Base-by-base conservation (phyloP, 495 filamentous ascomycete genomes). In the Penicillium mononematosum region DNA sequence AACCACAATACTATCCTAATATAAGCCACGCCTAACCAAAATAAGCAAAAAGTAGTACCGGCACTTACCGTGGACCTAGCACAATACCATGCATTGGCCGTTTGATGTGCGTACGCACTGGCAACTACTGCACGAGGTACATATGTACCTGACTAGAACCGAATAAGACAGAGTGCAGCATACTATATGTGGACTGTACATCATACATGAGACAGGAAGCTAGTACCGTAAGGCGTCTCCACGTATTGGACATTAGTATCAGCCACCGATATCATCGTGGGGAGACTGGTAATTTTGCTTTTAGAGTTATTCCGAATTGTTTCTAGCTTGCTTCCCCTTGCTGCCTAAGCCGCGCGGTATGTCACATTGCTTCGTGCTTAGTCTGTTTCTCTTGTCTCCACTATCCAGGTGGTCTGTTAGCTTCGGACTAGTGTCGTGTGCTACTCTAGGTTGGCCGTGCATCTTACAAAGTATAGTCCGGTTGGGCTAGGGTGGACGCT, bases 201-300 rank as follows among this genome's bases (percentile, higher is more conserved):
- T 10, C 14, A n/a, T 44, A 39, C 39, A 53, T 29, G 9, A 25
- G 36, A 17, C 34, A 29, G 22, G 36, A 42, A n/a, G 36, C 50
- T 41, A 51, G 49, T 52, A 29, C 11, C 16, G 36, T 11, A 12
- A n/a, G 19, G 20, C 20, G 32, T 52, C 34, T 52, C 50, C 50
- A 52, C 50, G 50, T 42, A 36, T 38, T 41, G 36, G 50, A 42
- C 20, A 24, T 52, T 42, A 47, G 44, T 55, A 36, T 43, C 55
- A 32, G 42, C 50, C 50, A 52, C 50, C 36, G 50, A 52, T 42
- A 52, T 52, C 50, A 52, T 52, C 50, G 50, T 29, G 47, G 47
- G 19, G 20, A 31, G 16, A 27, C 24, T 25, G 49, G 36, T 52
- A 52, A 29, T 42, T 52, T 52, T 51, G 36, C 22, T 24, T 52